Conservation (phyloP, 306 rosid genomes). For the Myrica gale region DNA sequence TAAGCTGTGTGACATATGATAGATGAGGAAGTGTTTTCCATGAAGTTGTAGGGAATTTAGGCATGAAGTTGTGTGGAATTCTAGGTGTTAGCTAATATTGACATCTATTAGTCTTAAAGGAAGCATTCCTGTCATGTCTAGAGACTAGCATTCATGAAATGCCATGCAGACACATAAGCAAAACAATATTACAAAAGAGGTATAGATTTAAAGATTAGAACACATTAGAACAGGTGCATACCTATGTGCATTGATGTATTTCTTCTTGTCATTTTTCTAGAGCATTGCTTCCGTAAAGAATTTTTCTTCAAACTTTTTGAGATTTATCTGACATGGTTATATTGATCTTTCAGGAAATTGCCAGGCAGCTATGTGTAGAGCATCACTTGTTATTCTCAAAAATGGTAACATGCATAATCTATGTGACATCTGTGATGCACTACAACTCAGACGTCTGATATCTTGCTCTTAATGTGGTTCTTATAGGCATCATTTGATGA, state of each 20-base stretch:
- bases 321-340: conserved; percentile 24
- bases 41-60: not conserved
- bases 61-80: not conserved
- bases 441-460: conserved; percentile 13
- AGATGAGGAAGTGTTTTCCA: not conserved
- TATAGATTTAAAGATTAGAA: not conserved
- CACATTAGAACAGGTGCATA: conserved; percentile 4
- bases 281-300: not conserved
- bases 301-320: not conserved
- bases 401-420: conserved; percentile 50
- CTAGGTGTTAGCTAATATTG: not conserved
- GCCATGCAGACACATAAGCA: not conserved
- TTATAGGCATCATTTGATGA: conserved; percentile 90
- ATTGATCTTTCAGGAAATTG: conserved; percentile 74
- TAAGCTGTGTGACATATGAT: not conserved
- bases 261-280: not conserved
- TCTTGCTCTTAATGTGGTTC: conserved; percentile 31
- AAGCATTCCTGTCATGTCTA: not conserved
- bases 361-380: conserved; percentile 85
- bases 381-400: conserved; percentile 77
- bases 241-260: not conserved
- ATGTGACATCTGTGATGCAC: conserved; percentile 1
- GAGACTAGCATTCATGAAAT: not conserved
- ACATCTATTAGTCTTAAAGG: not conserved
- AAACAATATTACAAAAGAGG: not conserved